These are phyloP conservation scores for Phytopythium cucurbitacearum DNA, from an alignment of 352 stramenopile species.

Conservation along the genomic window DNA sequence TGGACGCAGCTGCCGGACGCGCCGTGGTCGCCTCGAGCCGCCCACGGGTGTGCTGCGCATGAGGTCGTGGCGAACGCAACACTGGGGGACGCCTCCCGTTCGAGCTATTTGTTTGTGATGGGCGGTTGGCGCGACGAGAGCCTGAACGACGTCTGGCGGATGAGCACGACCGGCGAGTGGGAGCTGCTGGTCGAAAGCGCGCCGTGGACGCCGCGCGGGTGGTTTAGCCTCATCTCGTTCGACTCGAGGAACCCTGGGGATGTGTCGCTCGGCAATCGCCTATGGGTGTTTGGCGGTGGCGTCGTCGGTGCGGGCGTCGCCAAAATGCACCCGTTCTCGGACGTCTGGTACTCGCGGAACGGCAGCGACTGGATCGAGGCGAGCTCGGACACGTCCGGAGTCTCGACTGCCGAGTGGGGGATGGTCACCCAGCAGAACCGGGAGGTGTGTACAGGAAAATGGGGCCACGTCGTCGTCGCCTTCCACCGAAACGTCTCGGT, in stretches of 20 bases:
- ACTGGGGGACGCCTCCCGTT: slow-evolving; percentile 39
- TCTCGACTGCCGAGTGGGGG: slow-evolving; percentile 78
- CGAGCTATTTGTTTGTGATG: slow-evolving; percentile 57
- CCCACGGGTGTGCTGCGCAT: slow-evolving; percentile 54
- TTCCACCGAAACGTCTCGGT: slow-evolving; percentile 45
- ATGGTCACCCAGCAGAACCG: slow-evolving; percentile 41
- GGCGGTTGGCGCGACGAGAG: slow-evolving; percentile 58
- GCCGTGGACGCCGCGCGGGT: slow-evolving; percentile 66
- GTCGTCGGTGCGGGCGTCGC: slow-evolving; percentile 65
- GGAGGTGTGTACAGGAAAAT: slow-evolving; percentile 65
- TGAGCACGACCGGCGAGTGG: slow-evolving; percentile 46
- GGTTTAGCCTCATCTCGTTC: slow-evolving; percentile 73
- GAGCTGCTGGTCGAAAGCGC: slow-evolving; percentile 25
- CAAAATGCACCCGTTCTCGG: slow-evolving; percentile 69
- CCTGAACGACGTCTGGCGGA: slow-evolving; percentile 68
- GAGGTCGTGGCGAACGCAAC: slow-evolving; percentile 46
- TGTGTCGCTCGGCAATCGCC: slow-evolving; percentile 45
- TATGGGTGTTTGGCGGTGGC: slow-evolving; percentile 77
- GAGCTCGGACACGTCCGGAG: slow-evolving; percentile 58
- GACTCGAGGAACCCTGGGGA: slow-evolving; percentile 62
- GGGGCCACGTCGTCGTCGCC: slow-evolving; percentile 56
- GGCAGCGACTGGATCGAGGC: slow-evolving; percentile 45
- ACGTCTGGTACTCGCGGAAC: slow-evolving; percentile 72
- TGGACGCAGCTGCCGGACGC: slow-evolving; percentile 45
- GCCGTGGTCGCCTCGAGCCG: slow-evolving; percentile 51